A percentile compares a stretch with the other conserved stretches of the same genome.
These are phyloP conservation scores for Solanum hybrid DNA, from an alignment of 305 asterid species.

Conservation along the genomic window DNA sequence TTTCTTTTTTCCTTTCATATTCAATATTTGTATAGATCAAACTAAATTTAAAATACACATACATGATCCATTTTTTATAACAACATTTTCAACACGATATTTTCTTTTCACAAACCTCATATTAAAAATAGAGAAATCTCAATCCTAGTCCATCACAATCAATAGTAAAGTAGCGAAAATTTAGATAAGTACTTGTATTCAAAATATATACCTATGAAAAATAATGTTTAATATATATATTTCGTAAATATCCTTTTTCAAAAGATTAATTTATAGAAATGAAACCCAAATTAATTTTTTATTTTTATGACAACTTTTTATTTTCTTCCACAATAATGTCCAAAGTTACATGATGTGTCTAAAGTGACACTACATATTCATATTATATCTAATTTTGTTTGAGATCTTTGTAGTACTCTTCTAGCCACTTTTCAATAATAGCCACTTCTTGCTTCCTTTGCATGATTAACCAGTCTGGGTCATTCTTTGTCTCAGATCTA, in stretches of 20 bases:
- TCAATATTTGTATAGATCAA: not conserved
- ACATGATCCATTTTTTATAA: not conserved
- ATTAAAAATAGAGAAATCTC: not conserved
- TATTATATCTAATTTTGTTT: constrained; percentile 8
- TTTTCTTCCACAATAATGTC: not conserved
- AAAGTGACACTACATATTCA: not conserved
- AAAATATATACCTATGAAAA: not conserved
- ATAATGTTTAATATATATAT: not conserved
- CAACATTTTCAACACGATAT: not conserved
- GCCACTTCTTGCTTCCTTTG: constrained; percentile 56
- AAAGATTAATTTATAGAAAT: not conserved
- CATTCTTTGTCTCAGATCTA: constrained; percentile 39
- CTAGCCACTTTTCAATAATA: constrained; percentile 50
- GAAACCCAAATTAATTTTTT: not conserved
- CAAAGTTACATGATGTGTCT: not conserved
- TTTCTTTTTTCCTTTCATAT: not conserved
- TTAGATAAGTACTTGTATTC: not conserved
- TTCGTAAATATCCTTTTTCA: not conserved
- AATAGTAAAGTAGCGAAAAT: not conserved
- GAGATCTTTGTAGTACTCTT: constrained; percentile 39
- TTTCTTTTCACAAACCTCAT: not conserved
- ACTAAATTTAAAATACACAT: not conserved
- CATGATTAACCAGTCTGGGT: constrained; percentile 53
- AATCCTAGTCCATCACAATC: not conserved
- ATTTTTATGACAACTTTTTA: not conserved